Conservation (phyloP, 2,329 filamentous ascomycete genomes). For the Fusarium citri region DNA sequence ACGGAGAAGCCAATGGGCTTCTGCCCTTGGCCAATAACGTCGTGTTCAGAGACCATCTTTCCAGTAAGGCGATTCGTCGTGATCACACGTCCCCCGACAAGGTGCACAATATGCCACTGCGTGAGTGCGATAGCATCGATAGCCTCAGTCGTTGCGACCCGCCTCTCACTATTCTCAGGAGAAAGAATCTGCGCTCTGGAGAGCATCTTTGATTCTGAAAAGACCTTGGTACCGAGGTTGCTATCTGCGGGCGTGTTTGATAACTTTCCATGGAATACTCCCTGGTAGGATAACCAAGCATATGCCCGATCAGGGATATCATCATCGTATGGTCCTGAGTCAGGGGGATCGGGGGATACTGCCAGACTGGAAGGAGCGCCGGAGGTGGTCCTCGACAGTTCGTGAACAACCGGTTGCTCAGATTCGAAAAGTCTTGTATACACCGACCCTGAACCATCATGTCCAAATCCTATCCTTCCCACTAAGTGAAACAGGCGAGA, state of each 20-base stretch:
- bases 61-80: slow-evolving; percentile 90
- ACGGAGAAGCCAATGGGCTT: slow-evolving; percentile 85
- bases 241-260: slow-evolving; percentile 69
- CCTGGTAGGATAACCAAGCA: slow-evolving; percentile 90
- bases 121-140: slow-evolving; percentile 86
- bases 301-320: slow-evolving; percentile 78
- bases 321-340: slow-evolving; percentile 66
- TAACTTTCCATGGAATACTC: slow-evolving; percentile 88
- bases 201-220: slow-evolving; percentile 82
- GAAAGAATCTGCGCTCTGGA: slow-evolving; percentile 78
- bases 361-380: slow-evolving; percentile 72
- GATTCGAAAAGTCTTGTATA: slow-evolving; percentile 90
- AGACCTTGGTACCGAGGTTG: slow-evolving; percentile 77
- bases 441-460: slow-evolving; percentile 85
- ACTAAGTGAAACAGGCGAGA: slow-evolving; percentile 83
- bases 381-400: slow-evolving; percentile 70
- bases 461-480: slow-evolving; percentile 78
- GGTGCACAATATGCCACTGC: slow-evolving; percentile 90
- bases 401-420: slow-evolving; percentile 82
- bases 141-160: slow-evolving; percentile 74
- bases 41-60: slow-evolving; percentile 86
- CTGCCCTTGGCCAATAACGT: slow-evolving; percentile 83
- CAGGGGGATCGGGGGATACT: slow-evolving; percentile 79
- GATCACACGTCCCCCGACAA: slow-evolving; percentile 85
- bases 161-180: slow-evolving; percentile 72